A percentile compares a stretch with the other conserved stretches of the same genome.
phyloP scores from a whole-genome alignment of 2,329 filamentous ascomycete genomes.

The Ophiosphaerella herpotricha region DNA sequence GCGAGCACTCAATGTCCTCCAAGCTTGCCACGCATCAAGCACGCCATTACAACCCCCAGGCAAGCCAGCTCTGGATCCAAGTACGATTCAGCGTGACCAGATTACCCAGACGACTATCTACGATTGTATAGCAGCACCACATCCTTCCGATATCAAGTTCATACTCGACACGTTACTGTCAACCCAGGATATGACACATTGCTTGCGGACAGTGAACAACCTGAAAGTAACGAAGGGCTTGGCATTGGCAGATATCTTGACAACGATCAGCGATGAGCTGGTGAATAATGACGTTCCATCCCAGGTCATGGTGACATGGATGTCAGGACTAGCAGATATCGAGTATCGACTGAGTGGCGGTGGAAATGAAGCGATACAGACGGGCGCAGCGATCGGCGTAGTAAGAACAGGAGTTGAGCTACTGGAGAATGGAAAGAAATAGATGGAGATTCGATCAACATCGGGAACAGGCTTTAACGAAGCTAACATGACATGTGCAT shows the following conservation, averaged over 20 bases:
- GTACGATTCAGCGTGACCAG: slow-evolving; percentile 73
- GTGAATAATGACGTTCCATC: slow-evolving; percentile 80
- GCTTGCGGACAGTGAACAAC: slow-evolving; percentile 83
- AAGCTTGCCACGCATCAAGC: slow-evolving; percentile 95
- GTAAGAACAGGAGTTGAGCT: slow-evolving; percentile 85
- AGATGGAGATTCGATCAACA: background rate
- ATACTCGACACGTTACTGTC: slow-evolving; percentile 83
- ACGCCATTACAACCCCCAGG: slow-evolving; percentile 58
- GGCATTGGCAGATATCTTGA: slow-evolving; percentile 91
- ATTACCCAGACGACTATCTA: slow-evolving; percentile 94
- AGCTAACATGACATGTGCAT: background rate
- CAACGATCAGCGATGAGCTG: slow-evolving; percentile 81
- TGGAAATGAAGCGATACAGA: slow-evolving; percentile 85
- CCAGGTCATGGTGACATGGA: slow-evolving; percentile 87
- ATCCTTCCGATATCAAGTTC: slow-evolving; percentile 82
- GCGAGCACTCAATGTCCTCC: slow-evolving; percentile 88
- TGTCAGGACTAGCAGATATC: slow-evolving; percentile 88
- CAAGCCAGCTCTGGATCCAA: slow-evolving; percentile 55
- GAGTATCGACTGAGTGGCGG: slow-evolving; percentile 90
- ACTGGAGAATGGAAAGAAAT: slow-evolving; percentile 37
- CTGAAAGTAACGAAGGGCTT: slow-evolving; percentile 85
- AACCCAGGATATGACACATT: slow-evolving; percentile 86
- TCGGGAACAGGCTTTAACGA: background rate
- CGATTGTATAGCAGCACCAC: slow-evolving; percentile 94
- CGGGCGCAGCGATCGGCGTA: slow-evolving; percentile 88